Evolutionary conservation across 257 asterid genomes (phyloP).

Genomic region (Primulina eburnea): DNA sequence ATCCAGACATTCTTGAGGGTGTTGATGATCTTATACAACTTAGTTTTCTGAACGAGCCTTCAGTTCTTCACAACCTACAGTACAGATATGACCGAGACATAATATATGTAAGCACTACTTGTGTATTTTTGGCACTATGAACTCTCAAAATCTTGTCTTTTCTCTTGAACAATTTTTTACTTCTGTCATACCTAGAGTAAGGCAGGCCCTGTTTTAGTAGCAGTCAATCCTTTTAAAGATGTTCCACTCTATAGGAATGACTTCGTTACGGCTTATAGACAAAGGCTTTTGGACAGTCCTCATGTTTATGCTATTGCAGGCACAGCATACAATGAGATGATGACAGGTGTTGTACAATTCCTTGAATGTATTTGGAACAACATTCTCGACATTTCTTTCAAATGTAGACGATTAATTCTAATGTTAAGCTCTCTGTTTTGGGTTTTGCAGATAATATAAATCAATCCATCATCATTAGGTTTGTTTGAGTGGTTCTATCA

Average conservation of each 20-base stretch:
- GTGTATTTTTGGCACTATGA: constrained; percentile 11
- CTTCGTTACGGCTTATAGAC: constrained; percentile 57
- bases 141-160: constrained; percentile 7
- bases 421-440: constrained; percentile 24
- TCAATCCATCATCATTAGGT: constrained; percentile 96
- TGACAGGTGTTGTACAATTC: constrained; percentile 56
- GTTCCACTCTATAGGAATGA: constrained; percentile 64
- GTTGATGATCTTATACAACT: constrained; percentile 91
- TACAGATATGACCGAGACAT: constrained; percentile 59
- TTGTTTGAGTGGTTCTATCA: constrained; percentile 23
- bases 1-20: constrained; percentile 82
- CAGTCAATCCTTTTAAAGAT: constrained; percentile 88
- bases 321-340: constrained; percentile 69
- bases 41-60: constrained; percentile 86
- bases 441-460: constrained; percentile 63
- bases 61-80: constrained; percentile 84
- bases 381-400: constrained; percentile 21
- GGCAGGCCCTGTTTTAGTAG: constrained; percentile 86
- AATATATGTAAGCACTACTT: constrained; percentile 60
- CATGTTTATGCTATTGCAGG: constrained; percentile 84
- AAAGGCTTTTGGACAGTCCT: constrained; percentile 71
- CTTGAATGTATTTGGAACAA: constrained; percentile 26
- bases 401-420: constrained; percentile 25
- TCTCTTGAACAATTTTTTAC: constrained; percentile 27
- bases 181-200: constrained; percentile 59